These are phyloP conservation scores for Elongisporangium anandrum DNA, from an alignment of 352 stramenopile genomes.

Conservation along the genomic window DNA sequence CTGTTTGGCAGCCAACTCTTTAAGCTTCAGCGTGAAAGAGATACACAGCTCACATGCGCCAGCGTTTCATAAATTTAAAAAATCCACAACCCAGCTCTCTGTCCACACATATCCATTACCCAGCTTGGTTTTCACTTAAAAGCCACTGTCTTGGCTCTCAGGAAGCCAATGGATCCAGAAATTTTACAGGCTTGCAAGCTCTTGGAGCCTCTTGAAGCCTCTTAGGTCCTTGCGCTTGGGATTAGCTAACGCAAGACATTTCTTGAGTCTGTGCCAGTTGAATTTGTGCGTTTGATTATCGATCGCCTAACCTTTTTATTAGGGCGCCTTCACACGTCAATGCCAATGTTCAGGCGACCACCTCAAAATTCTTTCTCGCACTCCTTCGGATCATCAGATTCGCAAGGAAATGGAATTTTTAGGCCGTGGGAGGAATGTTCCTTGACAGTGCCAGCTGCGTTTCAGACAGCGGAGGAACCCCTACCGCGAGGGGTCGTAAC, in stretches of 20 bases:
- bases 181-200: not conserved
- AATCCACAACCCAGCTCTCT: not conserved
- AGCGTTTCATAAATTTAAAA: not conserved
- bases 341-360: not conserved
- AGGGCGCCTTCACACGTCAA: not conserved
- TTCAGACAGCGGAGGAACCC: not conserved
- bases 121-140: not conserved
- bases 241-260: not conserved
- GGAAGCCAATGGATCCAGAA: not conserved
- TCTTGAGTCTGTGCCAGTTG: not conserved
- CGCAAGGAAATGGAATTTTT: not conserved
- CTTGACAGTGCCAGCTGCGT: not conserved
- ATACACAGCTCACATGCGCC: not conserved
- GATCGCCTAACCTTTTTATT: not conserved
- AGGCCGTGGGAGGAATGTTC: not conserved
- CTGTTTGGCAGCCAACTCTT: not conserved
- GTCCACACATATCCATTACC: not conserved
- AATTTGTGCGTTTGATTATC: not conserved
- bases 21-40: not conserved
- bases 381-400: not conserved
- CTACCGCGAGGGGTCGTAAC: not conserved
- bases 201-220: no score
- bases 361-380: not conserved
- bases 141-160: not conserved
- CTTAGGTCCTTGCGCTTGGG: not conserved